A percentile compares a stretch with the other conserved stretches of the same genome.
Evolutionary conservation across 108 stramenopile genomes (phyloP).

Genomic region (Cyclotella atomus): DNA sequence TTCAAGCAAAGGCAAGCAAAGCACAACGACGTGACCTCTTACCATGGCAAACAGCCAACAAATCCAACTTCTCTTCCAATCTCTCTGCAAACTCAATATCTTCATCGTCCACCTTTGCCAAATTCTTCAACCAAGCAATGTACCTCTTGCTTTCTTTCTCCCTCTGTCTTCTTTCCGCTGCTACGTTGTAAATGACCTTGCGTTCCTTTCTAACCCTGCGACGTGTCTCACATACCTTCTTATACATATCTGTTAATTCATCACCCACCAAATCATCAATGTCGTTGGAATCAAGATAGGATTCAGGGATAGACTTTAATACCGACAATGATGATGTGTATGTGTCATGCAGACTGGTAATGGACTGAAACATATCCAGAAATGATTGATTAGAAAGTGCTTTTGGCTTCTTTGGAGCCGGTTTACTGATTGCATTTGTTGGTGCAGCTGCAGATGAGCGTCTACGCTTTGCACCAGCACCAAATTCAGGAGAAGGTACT

Average conservation of each 20-base stretch:
- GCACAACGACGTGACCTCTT: conserved; percentile 6
- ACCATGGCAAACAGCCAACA: conserved; percentile 56
- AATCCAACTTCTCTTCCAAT: conserved; percentile 55
- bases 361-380: conserved; percentile 35
- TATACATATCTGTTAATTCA: conserved; percentile 57
- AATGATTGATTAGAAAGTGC: conserved; percentile 37
- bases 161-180: conserved; percentile 49
- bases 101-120: conserved; percentile 73
- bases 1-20: no score
- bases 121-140: conserved; percentile 70
- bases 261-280: conserved; percentile 49
- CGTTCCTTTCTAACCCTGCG: conserved; percentile 49
- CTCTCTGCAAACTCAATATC: conserved; percentile 66
- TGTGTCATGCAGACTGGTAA: conserved; percentile 33
- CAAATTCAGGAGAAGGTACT: conserved; percentile 8
- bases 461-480: conserved; percentile 61
- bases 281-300: conserved; percentile 29
- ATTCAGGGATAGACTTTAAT: conserved; percentile 29
- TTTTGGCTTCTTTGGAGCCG: conserved; percentile 29
- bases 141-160: conserved; percentile 74
- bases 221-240: conserved; percentile 48
- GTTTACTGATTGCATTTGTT: neutral
- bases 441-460: conserved; percentile 32
- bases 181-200: conserved; percentile 61
- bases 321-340: conserved; percentile 38